A percentile compares a stretch with the other conserved stretches of the same genome.
phyloP scores from a whole-genome alignment of 2,329 filamentous ascomycete genomes.

The Malbranchea zuffiana region DNA sequence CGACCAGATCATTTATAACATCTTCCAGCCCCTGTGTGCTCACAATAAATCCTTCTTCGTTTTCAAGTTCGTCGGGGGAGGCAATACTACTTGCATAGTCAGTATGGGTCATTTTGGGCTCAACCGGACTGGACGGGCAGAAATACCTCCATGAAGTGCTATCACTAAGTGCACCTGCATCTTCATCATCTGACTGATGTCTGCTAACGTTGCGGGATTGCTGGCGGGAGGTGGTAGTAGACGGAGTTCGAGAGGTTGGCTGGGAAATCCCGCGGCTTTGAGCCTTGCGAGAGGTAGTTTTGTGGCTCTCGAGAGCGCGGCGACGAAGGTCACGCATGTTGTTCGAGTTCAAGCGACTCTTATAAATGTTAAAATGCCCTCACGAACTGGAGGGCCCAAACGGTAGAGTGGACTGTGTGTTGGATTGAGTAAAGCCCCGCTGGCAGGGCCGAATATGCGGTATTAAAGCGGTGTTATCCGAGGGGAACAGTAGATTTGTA shows the following conservation, averaged over 20 bases:
- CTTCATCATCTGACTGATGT: constrained; percentile 8
- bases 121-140: constrained; percentile 8
- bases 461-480: constrained; percentile 5
- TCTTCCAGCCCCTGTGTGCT: too few relatives aligned
- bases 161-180: constrained; percentile 23
- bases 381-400: too few relatives aligned
- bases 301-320: constrained; percentile 53
- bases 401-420: too few relatives aligned
- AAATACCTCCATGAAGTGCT: constrained; percentile 33
- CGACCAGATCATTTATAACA: constrained; percentile 59
- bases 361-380: too few relatives aligned
- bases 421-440: neutral
- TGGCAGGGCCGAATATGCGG: neutral
- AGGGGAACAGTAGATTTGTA: constrained; percentile 8
- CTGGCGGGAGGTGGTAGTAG: constrained; percentile 42
- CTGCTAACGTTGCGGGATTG: constrained; percentile 40
- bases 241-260: constrained; percentile 42
- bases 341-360: constrained; percentile 4
- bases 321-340: constrained; percentile 42
- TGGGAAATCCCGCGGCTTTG: constrained; percentile 39
- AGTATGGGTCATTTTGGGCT: neutral
- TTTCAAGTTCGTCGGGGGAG: constrained; percentile 54
- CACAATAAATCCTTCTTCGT: constrained; percentile 38
- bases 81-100: constrained; percentile 39
- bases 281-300: constrained; percentile 52